Evolutionary conservation across 192 early-diverging fungal species (phyloP).

Genomic region (Paraglomus brasilianum): DNA sequence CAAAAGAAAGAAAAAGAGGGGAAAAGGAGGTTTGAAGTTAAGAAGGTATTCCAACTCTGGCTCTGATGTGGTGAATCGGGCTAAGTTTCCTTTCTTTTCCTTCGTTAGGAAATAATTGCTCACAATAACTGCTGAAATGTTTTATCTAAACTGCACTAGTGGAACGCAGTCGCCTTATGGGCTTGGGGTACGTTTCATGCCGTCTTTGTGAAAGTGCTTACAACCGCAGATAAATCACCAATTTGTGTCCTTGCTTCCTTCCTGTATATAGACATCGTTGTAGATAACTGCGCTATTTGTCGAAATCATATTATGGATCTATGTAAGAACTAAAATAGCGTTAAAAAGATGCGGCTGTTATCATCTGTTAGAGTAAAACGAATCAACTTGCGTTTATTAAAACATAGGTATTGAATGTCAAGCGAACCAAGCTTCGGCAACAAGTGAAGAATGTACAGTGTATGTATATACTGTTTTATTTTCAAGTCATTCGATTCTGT

Average conservation of each 20-base stretch:
- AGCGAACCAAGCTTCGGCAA: slow-evolving; percentile 92
- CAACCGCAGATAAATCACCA: background rate
- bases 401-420: slow-evolving; percentile 90
- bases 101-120: background rate
- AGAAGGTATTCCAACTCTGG: slow-evolving; percentile 8
- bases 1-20: slow-evolving; percentile 23
- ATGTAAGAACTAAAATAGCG: slow-evolving; percentile 56
- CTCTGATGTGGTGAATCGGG: background rate
- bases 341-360: background rate
- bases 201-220: background rate
- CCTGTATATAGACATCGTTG: slow-evolving; percentile 79
- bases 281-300: slow-evolving; percentile 98
- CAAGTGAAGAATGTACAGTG: slow-evolving; percentile 93
- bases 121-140: background rate
- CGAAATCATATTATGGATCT: slow-evolving; percentile 99
- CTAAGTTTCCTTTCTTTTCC: background rate
- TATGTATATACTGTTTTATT: slow-evolving; percentile 44
- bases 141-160: slow-evolving; percentile 50
- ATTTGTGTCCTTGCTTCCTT: slow-evolving; percentile 15
- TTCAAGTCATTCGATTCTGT: background rate
- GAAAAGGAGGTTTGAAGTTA: slow-evolving; percentile 30
- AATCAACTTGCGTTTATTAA: slow-evolving; percentile 9
- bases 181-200: slow-evolving; percentile 76
- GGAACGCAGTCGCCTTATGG: slow-evolving; percentile 99
- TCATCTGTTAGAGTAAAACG: slow-evolving; percentile 1